phyloP scores from a whole-genome alignment of 805 yeast genomes.

The Wickerhamiella shivajii region DNA sequence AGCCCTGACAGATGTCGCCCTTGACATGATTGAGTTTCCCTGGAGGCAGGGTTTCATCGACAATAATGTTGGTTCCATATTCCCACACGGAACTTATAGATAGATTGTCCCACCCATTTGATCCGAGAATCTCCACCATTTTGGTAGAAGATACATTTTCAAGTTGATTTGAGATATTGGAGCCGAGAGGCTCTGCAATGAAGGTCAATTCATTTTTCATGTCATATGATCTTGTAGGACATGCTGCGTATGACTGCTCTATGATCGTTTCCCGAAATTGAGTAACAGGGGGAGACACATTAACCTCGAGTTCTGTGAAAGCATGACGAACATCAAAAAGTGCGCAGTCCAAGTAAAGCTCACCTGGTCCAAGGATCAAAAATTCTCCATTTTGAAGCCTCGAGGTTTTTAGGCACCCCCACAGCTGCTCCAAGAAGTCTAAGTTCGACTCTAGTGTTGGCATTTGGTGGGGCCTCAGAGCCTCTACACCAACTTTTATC shows the following conservation, averaged over 20 bases:
- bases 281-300: constrained; percentile 73
- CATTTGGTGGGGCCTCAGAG: constrained; percentile 61
- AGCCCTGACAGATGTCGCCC: constrained; percentile 56
- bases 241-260: constrained; percentile 50
- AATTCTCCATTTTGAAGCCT: constrained; percentile 88
- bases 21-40: constrained; percentile 42
- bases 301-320: constrained; percentile 53
- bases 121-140: not conserved
- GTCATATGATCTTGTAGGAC: constrained; percentile 45
- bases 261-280: constrained; percentile 64
- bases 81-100: constrained; percentile 75
- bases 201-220: constrained; percentile 23
- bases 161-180: not conserved
- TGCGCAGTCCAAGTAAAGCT: constrained; percentile 69
- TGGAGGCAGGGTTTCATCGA: constrained; percentile 60
- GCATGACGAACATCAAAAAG: constrained; percentile 58
- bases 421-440: constrained; percentile 43
- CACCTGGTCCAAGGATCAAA: constrained; percentile 70
- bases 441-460: constrained; percentile 62
- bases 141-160: not conserved
- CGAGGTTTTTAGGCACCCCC: constrained; percentile 49
- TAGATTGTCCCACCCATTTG: constrained; percentile 58
- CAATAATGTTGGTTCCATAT: constrained; percentile 41
- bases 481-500: constrained; percentile 72
- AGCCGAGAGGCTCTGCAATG: constrained; percentile 5